Evolutionary conservation across 2,329 filamentous ascomycete genomes (phyloP).

Genomic region (Colletotrichum spinosum): DNA sequence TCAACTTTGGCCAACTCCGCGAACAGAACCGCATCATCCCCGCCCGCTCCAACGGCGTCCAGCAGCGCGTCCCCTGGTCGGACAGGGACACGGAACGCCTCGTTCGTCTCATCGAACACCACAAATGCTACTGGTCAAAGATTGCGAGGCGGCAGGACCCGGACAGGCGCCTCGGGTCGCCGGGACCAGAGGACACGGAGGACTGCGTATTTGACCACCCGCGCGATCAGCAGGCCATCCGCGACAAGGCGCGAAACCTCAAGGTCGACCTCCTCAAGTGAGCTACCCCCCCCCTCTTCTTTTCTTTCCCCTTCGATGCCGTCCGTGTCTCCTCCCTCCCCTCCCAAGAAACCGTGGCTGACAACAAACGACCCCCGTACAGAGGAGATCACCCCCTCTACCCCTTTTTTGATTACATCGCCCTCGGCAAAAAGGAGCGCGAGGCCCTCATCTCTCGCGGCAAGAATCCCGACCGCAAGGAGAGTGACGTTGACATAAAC

Average conservation of each 20-base stretch:
- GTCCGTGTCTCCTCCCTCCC: not conserved
- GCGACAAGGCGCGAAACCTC: constrained; percentile 68
- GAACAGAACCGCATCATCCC: constrained; percentile 20
- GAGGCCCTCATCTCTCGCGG: constrained; percentile 51
- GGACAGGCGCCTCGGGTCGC: not conserved
- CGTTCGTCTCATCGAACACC: constrained; percentile 53
- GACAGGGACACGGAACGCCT: constrained; percentile 54
- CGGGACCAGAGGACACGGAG: constrained; percentile 35
- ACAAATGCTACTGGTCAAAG: constrained; percentile 52
- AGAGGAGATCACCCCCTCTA: constrained; percentile 58
- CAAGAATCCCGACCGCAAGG: constrained; percentile 62
- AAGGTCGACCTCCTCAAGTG: constrained; percentile 64
- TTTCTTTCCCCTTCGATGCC: not conserved
- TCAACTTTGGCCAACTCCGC: constrained; percentile 26
- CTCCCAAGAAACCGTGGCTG: not conserved
- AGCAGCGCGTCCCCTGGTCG: constrained; percentile 54
- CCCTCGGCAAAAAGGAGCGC: constrained; percentile 63
- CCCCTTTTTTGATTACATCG: constrained; percentile 61
- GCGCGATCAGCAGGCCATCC: constrained; percentile 66
- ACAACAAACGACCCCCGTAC: not conserved
- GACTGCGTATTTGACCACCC: constrained; percentile 53
- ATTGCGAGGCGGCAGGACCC: constrained; percentile 44
- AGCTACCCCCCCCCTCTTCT: constrained; percentile 35
- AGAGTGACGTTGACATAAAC: constrained; percentile 54
- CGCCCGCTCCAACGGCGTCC: constrained; percentile 21